phyloP scores from a whole-genome alignment of 1,284 basidiomycete species.

The Trichosporon coremiiforme region DNA sequence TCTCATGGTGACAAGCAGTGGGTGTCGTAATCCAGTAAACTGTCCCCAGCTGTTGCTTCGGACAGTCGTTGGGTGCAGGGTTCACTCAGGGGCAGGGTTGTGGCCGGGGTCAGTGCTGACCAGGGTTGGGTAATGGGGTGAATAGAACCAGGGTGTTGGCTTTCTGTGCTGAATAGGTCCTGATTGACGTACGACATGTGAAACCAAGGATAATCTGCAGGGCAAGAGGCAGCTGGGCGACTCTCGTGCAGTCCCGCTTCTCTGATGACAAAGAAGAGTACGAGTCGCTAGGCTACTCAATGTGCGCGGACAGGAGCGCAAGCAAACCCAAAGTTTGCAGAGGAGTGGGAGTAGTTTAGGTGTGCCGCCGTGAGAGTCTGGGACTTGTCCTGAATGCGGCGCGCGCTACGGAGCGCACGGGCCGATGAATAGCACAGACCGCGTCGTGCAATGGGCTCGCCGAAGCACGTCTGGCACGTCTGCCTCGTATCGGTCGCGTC shows the following conservation, averaged over 20 bases:
- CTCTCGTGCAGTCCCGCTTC: background rate
- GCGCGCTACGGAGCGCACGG: background rate
- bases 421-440: background rate
- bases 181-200: conserved; percentile 13
- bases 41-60: too few relatives aligned
- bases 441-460: background rate
- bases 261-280: background rate
- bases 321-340: background rate
- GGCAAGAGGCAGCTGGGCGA: background rate
- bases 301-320: background rate
- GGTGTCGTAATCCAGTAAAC: background rate
- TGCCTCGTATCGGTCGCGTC: background rate
- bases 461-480: background rate
- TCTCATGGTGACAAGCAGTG: conserved; percentile 1
- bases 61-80: background rate
- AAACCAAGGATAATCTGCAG: conserved; percentile 12
- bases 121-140: background rate
- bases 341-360: background rate
- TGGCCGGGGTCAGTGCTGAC: background rate
- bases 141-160: background rate
- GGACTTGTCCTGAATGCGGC: background rate
- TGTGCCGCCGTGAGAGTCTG: background rate
- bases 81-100: background rate
- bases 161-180: background rate
- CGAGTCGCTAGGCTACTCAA: background rate